These are phyloP conservation scores for Bocquillonia castaneifolia DNA, from an alignment of 441 rosid species.

Conservation along the genomic window DNA sequence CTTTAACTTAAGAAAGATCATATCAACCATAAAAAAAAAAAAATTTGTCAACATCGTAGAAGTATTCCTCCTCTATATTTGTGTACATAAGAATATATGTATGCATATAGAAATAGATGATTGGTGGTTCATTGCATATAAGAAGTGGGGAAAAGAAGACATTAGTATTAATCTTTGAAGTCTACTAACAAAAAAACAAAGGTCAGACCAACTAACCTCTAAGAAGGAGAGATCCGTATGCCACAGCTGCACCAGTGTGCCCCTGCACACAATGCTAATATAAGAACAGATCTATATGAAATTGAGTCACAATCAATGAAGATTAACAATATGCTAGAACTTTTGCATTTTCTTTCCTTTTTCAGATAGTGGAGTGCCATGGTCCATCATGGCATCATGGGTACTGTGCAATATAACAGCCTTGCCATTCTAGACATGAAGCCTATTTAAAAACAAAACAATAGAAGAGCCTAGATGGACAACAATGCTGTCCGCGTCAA, in stretches of 20 bases:
- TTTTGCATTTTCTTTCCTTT: neutral
- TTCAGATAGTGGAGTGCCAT: neutral
- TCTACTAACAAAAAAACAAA: constrained; percentile 6
- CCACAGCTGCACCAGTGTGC: constrained; percentile 89
- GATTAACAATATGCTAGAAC: neutral
- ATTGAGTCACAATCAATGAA: neutral
- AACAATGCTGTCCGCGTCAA: neutral
- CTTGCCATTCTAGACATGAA: neutral
- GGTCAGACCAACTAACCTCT: constrained; percentile 46
- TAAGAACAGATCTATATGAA: neutral
- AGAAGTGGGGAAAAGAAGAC: neutral
- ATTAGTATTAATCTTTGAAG: neutral
- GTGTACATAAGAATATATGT: too few species aligned
- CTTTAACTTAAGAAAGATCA: neutral
- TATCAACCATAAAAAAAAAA: neutral
- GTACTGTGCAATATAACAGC: neutral
- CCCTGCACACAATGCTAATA: constrained; percentile 43
- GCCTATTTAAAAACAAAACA: neutral
- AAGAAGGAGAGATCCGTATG: constrained; percentile 88
- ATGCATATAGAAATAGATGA: too few species aligned
- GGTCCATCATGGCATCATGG: neutral
- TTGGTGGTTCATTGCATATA: neutral
- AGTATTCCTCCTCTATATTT: too few species aligned
- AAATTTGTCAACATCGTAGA: too few species aligned
- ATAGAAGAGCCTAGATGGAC: neutral